Base-by-base conservation (phyloP, 306 rosid genomes). In the Quercus cerris region DNA sequence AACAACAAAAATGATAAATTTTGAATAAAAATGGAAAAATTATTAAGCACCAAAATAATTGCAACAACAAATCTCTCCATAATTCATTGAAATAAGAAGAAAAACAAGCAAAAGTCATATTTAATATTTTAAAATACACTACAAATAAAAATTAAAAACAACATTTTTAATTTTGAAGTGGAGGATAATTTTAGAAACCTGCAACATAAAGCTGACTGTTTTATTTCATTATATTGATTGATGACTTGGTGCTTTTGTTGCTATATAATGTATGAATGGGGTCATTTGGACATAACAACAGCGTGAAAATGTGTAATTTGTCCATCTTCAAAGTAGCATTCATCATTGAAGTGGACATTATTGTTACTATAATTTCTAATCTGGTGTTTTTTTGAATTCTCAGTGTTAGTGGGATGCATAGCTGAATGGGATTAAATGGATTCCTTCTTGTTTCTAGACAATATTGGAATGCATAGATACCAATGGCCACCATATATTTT, bases 401-500 rank as follows among this genome's bases (percentile, higher is more conserved):
- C n/a, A 68, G 5, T 68, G 52, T 64, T n/a, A 14, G 9, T 64
- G 70, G 11, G 1, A 49, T 1, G 6, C 9, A 25, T 28, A 30
- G 44, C 70, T 17, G 51, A 68, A 19, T 33, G 38, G 52, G 7
- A 35, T 18, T 67, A 67, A 30, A 35, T 28, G 72, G 4, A 38
- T 19, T 41, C 33, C 72, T 67, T 17, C 72, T 67, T 67, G 52
- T 33, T 67, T 67, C 51, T 67, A n/a, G 72, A 67, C 22, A 19
- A 5, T 35, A 35, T 1, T 35, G 28, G 35, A 22, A 20, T 17
- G 35, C 71, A 75, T 6, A 62, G 56, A 56, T 66, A 14, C 59
- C 17, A 66, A 91, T 91, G 97, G 88, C 91, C 35, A 76, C 79
- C 52, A 49, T 84, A 6, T 81, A 78, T 68, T 89, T 86, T 41